A percentile compares a stretch with the other conserved stretches of the same genome.
phyloP scores from a whole-genome alignment of 2,329 filamentous ascomycete genomes.

The Stachybotrys chartarum region DNA sequence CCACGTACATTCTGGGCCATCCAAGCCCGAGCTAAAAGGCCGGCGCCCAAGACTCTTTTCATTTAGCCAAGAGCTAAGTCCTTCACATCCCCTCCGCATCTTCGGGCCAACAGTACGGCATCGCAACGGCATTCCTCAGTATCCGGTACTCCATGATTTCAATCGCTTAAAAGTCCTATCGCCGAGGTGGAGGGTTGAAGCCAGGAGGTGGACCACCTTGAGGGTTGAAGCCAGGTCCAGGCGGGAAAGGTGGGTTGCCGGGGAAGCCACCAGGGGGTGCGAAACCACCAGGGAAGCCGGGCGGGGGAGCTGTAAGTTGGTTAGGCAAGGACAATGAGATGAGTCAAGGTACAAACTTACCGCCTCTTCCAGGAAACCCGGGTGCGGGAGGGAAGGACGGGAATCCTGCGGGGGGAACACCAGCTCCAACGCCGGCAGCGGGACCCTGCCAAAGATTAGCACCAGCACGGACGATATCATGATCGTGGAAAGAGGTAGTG shows the following conservation, averaged over 20 bases:
- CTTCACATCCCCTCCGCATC: neutral
- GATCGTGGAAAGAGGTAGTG: neutral
- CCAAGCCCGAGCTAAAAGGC: neutral
- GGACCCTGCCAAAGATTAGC: conserved; percentile 49
- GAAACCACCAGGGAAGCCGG: conserved; percentile 43
- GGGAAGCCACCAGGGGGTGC: conserved; percentile 38
- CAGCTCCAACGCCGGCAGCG: conserved; percentile 78
- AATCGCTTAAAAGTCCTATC: conserved; percentile 31
- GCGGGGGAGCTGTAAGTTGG: conserved; percentile 31
- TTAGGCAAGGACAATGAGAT: conserved; percentile 20
- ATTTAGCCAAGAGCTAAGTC: neutral
- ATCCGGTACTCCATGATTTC: neutral
- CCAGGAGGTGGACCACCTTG: conserved; percentile 52
- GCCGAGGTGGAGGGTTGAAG: conserved; percentile 66
- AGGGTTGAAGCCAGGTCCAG: conserved; percentile 46
- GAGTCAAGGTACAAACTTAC: conserved; percentile 31
- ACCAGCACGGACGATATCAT: neutral
- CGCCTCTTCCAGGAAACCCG: conserved; percentile 41
- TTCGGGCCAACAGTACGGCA: neutral
- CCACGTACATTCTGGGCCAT: neutral
- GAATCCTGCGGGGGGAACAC: conserved; percentile 54
- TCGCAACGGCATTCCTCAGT: neutral
- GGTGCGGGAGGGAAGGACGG: conserved; percentile 45
- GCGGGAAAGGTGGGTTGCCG: conserved; percentile 35
- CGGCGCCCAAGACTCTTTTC: neutral